These are phyloP conservation scores for Bathelium albidoporum DNA, from an alignment of 495 filamentous ascomycete genomes.

Conservation along the genomic window DNA sequence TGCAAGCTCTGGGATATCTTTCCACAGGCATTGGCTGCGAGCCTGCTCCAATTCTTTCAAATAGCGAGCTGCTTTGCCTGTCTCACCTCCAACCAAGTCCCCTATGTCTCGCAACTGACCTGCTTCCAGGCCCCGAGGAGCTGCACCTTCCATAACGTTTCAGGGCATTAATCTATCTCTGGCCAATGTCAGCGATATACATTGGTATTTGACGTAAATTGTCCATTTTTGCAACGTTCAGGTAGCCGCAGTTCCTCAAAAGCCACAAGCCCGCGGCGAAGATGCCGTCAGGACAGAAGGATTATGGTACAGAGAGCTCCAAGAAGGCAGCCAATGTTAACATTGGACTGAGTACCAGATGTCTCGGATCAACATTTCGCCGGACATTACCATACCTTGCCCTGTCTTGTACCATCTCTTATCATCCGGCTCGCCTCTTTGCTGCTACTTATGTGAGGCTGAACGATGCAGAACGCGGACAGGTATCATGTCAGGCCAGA, in stretches of 20 bases:
- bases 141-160: neutral
- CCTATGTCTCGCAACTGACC: neutral
- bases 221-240: too few species aligned
- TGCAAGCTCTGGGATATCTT: slow-evolving; percentile 77
- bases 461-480: neutral
- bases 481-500: neutral
- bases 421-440: too few species aligned
- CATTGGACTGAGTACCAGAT: neutral
- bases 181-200: too few species aligned
- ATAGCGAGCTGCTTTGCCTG: slow-evolving; percentile 64
- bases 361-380: neutral
- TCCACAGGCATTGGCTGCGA: slow-evolving; percentile 80
- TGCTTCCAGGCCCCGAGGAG: neutral
- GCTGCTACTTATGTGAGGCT: too few species aligned
- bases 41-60: slow-evolving; percentile 70
- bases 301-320: neutral
- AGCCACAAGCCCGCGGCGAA: too few species aligned
- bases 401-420: neutral
- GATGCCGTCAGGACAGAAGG: neutral
- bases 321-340: neutral
- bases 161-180: too few species aligned
- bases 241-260: too few species aligned
- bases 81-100: neutral
- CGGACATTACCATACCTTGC: too few species aligned
- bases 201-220: too few species aligned